Evolutionary conservation across 345 rosid species (phyloP).

Genomic region (Tarenaya hassleriana): DNA sequence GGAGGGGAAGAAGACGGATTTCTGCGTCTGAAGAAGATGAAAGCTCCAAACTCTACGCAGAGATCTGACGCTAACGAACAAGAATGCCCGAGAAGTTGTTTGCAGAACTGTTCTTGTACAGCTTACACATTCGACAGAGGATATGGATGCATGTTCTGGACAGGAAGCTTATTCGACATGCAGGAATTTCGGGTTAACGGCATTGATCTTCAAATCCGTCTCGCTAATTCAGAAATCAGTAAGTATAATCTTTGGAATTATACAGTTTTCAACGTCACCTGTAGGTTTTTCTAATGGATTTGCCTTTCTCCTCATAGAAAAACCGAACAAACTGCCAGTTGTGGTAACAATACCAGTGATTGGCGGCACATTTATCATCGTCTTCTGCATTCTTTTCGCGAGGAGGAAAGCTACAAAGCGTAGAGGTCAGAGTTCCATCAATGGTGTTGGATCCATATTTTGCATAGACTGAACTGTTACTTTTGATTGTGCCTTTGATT

Average conservation of each 20-base stretch:
- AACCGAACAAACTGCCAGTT: constrained; percentile 6
- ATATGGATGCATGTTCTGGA: constrained; percentile 48
- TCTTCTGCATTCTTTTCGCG: constrained; percentile 18
- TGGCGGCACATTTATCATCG: constrained; percentile 4
- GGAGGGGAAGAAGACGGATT: constrained; percentile 37
- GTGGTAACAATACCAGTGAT: constrained; percentile 9
- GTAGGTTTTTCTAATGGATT: too few species aligned
- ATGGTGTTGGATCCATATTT: too few species aligned
- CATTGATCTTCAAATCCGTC: constrained; percentile 35
- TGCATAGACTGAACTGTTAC: too few species aligned
- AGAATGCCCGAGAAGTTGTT: constrained; percentile 35
- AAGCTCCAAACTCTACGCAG: constrained; percentile 37
- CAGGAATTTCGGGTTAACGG: constrained; percentile 31
- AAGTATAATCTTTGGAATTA: too few species aligned
- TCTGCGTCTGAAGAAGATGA: constrained; percentile 28
- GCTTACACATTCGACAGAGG: constrained; percentile 42
- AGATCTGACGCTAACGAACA: constrained; percentile 12
- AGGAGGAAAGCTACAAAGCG: constrained; percentile 9
- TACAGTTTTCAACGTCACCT: not conserved
- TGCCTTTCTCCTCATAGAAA: constrained; percentile 10
- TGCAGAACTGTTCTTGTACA: constrained; percentile 41
- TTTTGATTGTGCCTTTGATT: too few species aligned
- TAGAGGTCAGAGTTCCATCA: constrained; percentile 18
- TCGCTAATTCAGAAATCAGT: constrained; percentile 41
- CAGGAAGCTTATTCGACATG: constrained; percentile 31